Evolutionary conservation across 2,329 filamentous ascomycete genomes (phyloP), one percentile per base, ranked within the genome.

Genomic region (Aspergillus pseudonomiae): DNA sequence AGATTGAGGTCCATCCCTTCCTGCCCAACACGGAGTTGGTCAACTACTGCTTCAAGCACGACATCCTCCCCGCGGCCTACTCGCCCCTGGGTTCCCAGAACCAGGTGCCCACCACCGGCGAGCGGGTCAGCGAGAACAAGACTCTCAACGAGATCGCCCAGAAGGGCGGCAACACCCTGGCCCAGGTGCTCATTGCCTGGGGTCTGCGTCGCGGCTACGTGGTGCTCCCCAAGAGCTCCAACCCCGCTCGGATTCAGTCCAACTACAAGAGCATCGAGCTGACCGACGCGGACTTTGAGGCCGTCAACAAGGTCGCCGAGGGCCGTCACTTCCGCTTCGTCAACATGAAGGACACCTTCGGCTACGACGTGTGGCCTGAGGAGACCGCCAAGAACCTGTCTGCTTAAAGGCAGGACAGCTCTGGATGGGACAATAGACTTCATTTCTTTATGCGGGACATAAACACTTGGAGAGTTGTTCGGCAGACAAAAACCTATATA

Each of bases 281-380:
- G 63, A 78, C 80, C 52, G 81, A 85, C 45, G 82, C 83, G 60
- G 85, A 89, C 68, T 85, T 89, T 70, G 80, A 83, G 65, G 87
- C 83, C 16, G 83, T 91, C 60, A 85, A 90, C 77, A 73, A 82
- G 65, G 89, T 92, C 9, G 88, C 89, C 1, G 83, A 86, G 74
- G 87, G 87, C 41, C 83, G 89, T 58, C 87, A 91, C 76, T 86
- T 85, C 30, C 86, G 90, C 43, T 92, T 93, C 72, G 90, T 93
- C 63, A 92, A 93, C 80, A 92, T 92, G 90, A 92, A 91, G 83
- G 89, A 91, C 68, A 91, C 88, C 1, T 92, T 92, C 76, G 90
- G 90, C 7, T 91, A 90, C 74, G 83, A 92, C 70, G 85, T 92
- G 57, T 89, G 87, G 88, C 83, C 87, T 0, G 85, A 88, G 72